These are phyloP conservation scores for Lasiodiplodia gonubiensis DNA, from an alignment of 2,329 filamentous ascomycete species.

Conservation along the genomic window DNA sequence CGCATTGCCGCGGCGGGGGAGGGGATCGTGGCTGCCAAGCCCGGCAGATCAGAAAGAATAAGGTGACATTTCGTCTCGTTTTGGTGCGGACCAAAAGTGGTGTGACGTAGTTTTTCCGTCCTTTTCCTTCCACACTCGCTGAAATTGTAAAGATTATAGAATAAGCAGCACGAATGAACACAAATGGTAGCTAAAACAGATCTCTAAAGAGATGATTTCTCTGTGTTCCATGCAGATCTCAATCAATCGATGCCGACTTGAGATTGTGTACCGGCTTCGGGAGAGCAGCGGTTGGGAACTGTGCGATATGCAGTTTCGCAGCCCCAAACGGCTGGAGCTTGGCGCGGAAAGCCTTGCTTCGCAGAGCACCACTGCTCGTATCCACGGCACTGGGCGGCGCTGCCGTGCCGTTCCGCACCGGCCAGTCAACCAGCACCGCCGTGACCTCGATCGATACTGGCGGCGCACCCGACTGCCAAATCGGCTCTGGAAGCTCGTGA, in stretches of 20 bases:
- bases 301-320: conserved; percentile 11
- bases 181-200: no score
- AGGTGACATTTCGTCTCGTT: neutral
- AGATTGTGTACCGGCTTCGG: no score
- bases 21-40: neutral
- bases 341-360: neutral
- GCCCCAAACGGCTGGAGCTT: neutral
- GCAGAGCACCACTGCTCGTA: neutral
- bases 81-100: neutral
- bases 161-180: no score
- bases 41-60: no score
- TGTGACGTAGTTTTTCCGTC: neutral
- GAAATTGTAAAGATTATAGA: no score
- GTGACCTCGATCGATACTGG: neutral
- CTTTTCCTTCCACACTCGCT: no score
- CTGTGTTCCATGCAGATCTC: no score
- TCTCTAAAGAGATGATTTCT: no score
- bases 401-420: conserved; percentile 14
- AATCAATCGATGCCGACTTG: no score
- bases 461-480: neutral
- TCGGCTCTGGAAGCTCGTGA: neutral
- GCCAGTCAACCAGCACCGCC: neutral
- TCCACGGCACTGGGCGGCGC: neutral
- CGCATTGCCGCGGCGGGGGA: neutral
- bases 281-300: neutral